Evolutionary conservation across 2,329 filamentous ascomycete genomes (phyloP), one percentile per base, ranked within the genome.

Genomic region (Biscogniauxia marginata): DNA sequence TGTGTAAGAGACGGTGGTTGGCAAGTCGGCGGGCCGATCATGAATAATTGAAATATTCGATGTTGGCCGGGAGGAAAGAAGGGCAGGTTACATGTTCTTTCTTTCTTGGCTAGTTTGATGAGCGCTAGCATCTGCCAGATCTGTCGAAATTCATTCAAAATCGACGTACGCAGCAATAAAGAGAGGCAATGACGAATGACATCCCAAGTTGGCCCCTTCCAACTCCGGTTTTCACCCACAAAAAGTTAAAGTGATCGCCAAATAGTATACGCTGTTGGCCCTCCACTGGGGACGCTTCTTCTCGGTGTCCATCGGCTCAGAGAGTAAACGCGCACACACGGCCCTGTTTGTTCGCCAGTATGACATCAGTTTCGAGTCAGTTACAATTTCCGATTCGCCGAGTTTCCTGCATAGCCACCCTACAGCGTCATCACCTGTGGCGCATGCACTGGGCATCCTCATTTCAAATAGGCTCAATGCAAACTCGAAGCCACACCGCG

Each of bases 321-420:
- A 39, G 30, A 16, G 13, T 16, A 3, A 39, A 1, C 9, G 11
- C 7, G 1, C 6, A 39, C 8, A 21, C 45, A 46, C 19, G 18
- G 7, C 45, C 45, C 45, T 21, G 18, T 21, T 46, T 46, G 18
- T 23, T 39, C 30, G 3, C 30, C 11, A 39, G 30, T 46, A 23
- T 63, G 59, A 63, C 59, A 60, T 63, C 60, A 61, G 56, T 34
- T 54, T 45, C 50, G 56, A 61, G 48, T 63, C 57, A 58, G 50
- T 16, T 19, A 43, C 44, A 7, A 20, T 44, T 25, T 21, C 57
- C 54, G 34, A 62, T 62, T 62, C 22, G 57, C 50, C 24, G 21
- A 39, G 21, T 7, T 9, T 11, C 9, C 9, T 20, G 9, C 50
- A 43, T 49, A 62, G 61, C 61, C 59, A 56, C 59, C 50, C 23